phyloP scores from a whole-genome alignment of 805 yeast species.

The Candida jianshihensis region DNA sequence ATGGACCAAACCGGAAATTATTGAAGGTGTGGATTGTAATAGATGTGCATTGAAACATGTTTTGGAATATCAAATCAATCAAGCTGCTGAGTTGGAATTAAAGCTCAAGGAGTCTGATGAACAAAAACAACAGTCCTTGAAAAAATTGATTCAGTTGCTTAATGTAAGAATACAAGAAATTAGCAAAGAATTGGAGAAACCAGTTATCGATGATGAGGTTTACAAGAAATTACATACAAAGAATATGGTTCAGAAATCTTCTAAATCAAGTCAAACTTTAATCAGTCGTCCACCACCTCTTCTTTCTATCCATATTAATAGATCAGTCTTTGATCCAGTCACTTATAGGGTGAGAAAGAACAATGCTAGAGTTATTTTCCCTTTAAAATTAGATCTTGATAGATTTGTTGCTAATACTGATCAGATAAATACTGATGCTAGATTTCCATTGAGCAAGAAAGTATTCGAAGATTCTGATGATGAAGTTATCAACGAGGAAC shows the following conservation, averaged over 20 bases:
- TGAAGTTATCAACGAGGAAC: constrained; percentile 1
- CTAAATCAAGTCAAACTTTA: constrained; percentile 77
- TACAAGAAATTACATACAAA: constrained; percentile 69
- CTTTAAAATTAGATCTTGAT: constrained; percentile 57
- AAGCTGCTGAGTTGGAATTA: constrained; percentile 23
- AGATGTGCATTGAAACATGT: constrained; percentile 76
- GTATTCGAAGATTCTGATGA: constrained; percentile 15
- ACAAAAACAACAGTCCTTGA: constrained; percentile 5
- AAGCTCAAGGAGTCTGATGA: background rate
- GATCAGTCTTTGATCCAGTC: constrained; percentile 86
- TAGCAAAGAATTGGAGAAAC: constrained; percentile 48
- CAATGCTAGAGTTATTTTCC: constrained; percentile 75
- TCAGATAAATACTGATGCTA: constrained; percentile 74
- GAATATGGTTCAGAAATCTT: constrained; percentile 65
- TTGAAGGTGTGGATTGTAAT: constrained; percentile 91
- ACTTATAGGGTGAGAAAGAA: constrained; percentile 82
- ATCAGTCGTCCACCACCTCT: constrained; percentile 79
- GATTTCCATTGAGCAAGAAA: constrained; percentile 60
- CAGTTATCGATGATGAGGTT: constrained; percentile 72
- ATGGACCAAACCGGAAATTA: constrained; percentile 76
- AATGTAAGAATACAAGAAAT: constrained; percentile 40
- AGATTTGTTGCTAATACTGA: constrained; percentile 63
- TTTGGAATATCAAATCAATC: constrained; percentile 38
- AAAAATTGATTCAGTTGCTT: constrained; percentile 30
- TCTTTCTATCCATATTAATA: constrained; percentile 78